Percentiles rank a stretch among this genome's conserved stretches.
These are phyloP conservation scores for Alternaria rosae DNA, from an alignment of 2,329 filamentous ascomycete species.

Conservation along the genomic window DNA sequence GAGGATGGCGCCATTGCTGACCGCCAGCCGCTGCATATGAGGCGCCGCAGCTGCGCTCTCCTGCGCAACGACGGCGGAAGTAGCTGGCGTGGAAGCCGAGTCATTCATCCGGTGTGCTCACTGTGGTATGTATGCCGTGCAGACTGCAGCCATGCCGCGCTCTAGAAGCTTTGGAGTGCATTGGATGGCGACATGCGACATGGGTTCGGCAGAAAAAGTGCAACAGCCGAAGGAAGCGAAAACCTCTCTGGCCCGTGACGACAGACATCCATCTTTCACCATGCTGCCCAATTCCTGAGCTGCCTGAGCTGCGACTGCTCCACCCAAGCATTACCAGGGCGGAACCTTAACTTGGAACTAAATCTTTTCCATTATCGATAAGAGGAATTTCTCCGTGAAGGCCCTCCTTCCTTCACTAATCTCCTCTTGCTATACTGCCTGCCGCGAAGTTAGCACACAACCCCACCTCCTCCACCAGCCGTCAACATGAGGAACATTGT, in stretches of 20 bases:
- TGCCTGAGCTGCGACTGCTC: conserved; percentile 14
- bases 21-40: not conserved
- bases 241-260: conserved; percentile 33
- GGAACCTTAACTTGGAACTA: conserved; percentile 5
- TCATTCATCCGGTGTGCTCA: not conserved
- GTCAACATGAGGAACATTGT: conserved; percentile 94
- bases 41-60: not conserved
- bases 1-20: conserved; percentile 17
- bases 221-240: conserved; percentile 23
- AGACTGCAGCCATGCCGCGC: not conserved
- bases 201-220: conserved; percentile 15
- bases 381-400: conserved; percentile 11
- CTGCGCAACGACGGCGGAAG: not conserved
- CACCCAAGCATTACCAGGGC: conserved; percentile 33
- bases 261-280: conserved; percentile 32
- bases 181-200: conserved; percentile 3
- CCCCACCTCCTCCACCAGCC: not conserved
- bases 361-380: conserved; percentile 15
- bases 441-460: conserved; percentile 11
- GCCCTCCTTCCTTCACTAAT: conserved; percentile 10
- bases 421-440: conserved; percentile 11
- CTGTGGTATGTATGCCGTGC: not conserved
- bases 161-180: not conserved
- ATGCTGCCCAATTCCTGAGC: conserved; percentile 47
- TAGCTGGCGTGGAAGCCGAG: not conserved